These are phyloP conservation scores for Calonectria hongkongensis DNA, from an alignment of 2,329 filamentous ascomycete species.

Conservation along the genomic window DNA sequence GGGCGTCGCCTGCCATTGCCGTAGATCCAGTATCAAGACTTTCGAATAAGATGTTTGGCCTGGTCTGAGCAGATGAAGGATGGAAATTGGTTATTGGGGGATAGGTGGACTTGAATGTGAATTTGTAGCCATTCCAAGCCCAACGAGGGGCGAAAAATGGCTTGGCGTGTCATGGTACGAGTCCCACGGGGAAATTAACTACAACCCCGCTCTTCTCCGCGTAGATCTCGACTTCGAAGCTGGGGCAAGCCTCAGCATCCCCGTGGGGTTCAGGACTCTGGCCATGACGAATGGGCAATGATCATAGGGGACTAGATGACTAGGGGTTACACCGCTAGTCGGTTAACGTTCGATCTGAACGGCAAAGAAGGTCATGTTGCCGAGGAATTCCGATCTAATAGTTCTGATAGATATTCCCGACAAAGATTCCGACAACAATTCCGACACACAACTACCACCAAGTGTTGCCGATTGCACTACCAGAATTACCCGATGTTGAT, in stretches of 20 bases:
- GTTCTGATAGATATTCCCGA: not conserved
- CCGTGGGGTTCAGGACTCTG: slow-evolving; percentile 2
- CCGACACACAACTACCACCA: not conserved
- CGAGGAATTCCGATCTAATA: not conserved
- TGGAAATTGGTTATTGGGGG: not conserved
- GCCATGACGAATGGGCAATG: no score
- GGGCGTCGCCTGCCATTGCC: not conserved
- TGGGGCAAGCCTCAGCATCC: not conserved
- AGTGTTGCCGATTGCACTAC: not conserved
- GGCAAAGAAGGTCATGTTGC: not conserved
- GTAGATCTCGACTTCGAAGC: not conserved
- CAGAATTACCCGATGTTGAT: not conserved
- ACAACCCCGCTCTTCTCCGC: not conserved
- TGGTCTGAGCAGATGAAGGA: not conserved
- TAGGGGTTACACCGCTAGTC: not conserved
- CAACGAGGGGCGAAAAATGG: no score
- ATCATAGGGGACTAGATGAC: no score
- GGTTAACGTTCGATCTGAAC: not conserved
- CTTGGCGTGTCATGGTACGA: no score
- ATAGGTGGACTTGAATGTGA: no score
- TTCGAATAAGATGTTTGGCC: no score
- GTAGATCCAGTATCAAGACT: not conserved
- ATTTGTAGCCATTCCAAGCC: no score
- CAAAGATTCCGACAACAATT: slow-evolving; percentile 10
- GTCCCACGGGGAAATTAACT: not conserved